phyloP scores from a whole-genome alignment of 129 eudicot species.

The Artemisia argyi region DNA sequence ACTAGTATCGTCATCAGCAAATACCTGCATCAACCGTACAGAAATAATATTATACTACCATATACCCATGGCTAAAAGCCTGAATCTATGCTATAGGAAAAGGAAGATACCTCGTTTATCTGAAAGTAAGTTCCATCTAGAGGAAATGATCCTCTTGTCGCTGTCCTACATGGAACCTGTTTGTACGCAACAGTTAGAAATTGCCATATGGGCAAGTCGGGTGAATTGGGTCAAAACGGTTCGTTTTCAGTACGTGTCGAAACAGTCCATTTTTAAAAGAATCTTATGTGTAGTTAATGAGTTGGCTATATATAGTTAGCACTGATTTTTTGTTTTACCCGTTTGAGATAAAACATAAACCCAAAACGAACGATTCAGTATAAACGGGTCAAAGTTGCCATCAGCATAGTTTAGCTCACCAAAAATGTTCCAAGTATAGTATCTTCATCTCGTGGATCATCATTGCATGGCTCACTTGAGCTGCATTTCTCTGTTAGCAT shows the following conservation, averaged over 20 bases:
- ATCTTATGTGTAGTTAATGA: too few species aligned
- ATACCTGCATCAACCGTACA: constrained; percentile 20
- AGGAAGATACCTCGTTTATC: constrained; percentile 42
- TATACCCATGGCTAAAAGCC: background rate
- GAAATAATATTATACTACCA: background rate
- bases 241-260: too few species aligned
- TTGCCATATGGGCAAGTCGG: too few species aligned
- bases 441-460: constrained; percentile 13
- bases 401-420: constrained; percentile 28
- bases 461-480: background rate
- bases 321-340: too few species aligned
- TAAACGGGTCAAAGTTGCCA: too few species aligned
- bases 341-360: too few species aligned
- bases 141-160: constrained; percentile 44
- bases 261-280: too few species aligned
- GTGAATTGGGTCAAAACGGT: too few species aligned
- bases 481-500: background rate
- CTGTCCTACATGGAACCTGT: constrained; percentile 53
- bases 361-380: too few species aligned
- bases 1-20: constrained; percentile 33
- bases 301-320: too few species aligned
- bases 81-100: background rate
- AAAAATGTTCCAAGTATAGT: constrained; percentile 40
- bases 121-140: constrained; percentile 50
- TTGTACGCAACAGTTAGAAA: background rate